Conservation (phyloP, 148 eudicot species). For the Silene uniflora region DNA sequence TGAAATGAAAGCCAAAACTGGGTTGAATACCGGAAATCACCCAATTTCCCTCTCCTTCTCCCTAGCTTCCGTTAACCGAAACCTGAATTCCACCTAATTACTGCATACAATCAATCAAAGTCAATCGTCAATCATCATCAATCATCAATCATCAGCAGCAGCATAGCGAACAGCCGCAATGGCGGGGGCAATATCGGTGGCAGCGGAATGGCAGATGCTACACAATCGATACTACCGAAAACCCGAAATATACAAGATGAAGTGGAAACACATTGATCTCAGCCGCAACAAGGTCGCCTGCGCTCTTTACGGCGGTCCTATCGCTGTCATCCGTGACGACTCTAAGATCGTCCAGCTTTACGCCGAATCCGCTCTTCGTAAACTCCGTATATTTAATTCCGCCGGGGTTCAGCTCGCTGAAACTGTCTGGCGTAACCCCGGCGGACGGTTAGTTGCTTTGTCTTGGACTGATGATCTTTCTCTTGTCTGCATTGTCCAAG, state of each 20-base stretch:
- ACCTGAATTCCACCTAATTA: no score
- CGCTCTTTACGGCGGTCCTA: slow-evolving; percentile 87
- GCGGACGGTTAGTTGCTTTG: slow-evolving; percentile 76
- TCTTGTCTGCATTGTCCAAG: slow-evolving; percentile 81
- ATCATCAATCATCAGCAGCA: no score
- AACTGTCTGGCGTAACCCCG: slow-evolving; percentile 81
- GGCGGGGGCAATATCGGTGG: slow-evolving; percentile 56
- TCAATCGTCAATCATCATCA: no score
- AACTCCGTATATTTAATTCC: slow-evolving; percentile 84
- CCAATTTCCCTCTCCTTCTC: no score
- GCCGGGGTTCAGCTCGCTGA: slow-evolving; percentile 70
- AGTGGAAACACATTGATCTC: slow-evolving; percentile 82
- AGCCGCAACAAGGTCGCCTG: slow-evolving; percentile 88
- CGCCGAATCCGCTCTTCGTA: slow-evolving; percentile 91
- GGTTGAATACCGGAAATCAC: no score
- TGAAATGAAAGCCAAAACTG: no score
- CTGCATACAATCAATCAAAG: no score
- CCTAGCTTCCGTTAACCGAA: no score
- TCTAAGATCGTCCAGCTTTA: slow-evolving; percentile 93
- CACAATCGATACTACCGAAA: slow-evolving; percentile 90
- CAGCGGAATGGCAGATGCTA: slow-evolving; percentile 97
- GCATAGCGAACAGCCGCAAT: slow-evolving; percentile 9
- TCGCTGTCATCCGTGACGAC: slow-evolving; percentile 92
- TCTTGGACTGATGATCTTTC: slow-evolving; percentile 83
- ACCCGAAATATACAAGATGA: slow-evolving; percentile 70